Base-by-base conservation (phyloP, 176 grass and related monocot species). In the Hordeum marinum region DNA sequence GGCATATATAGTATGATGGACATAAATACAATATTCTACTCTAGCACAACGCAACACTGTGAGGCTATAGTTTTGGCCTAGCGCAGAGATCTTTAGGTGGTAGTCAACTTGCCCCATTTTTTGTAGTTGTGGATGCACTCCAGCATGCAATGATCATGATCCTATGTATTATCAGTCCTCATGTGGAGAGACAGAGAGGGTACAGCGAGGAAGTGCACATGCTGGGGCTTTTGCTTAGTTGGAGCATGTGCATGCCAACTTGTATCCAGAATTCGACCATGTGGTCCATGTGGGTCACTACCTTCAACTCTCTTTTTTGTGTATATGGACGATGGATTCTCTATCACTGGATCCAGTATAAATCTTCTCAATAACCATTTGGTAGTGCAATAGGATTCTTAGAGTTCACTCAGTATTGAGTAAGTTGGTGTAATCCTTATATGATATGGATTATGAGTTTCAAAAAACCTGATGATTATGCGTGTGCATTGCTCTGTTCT, bases 221-320 rank as follows among this genome's bases (percentile, higher is more conserved):
- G 59, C 4, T 8, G 25, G 42, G 35, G 59, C 42, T 41, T 58
- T 81, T 60, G 76, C 68, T 67, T 85, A 62, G 61, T 59, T 62
- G 77, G 63, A 82, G 37, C 48, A 78, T 65, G 60, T 83, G 73
- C 64, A 40, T 83, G 80, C 15, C 80, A 78, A 63, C 74, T 63
- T 70, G 39, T 39, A 77, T 39, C 42, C 73, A 42, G 57, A 59
- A 52, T 37, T 2, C 17, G 14, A 11, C 54, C 80, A 72, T 72
- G 80, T 88, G 81, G 32, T 73, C 12, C 70, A 73, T 15, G 71
- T 74, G 71, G 24, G 65, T 41, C 39, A 57, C 17, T 40, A 71
- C 15, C 8, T 32, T 59, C 25, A 34, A 69, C 35, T 31, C 18
- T 41, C 23, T 37, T 8, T 42, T 76, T 57, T 24, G 75, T 27